Evolutionary conservation across 371 early-diverging fungal species (phyloP).

Genomic region (Choanephora cucurbitarum): DNA sequence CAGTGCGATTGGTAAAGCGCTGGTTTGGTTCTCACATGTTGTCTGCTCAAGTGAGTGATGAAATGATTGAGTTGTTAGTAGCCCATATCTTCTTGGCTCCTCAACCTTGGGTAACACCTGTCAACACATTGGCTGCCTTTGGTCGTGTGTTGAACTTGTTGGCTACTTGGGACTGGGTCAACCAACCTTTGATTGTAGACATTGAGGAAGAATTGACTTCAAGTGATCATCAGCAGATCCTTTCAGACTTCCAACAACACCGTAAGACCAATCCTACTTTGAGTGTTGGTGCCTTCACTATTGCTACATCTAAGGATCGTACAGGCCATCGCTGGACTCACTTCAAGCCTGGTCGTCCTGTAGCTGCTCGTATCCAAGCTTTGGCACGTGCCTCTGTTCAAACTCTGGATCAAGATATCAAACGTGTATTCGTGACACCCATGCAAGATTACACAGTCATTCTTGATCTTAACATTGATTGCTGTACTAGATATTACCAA

Average conservation of each 20-base stretch:
- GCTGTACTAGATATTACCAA: slow-evolving; percentile 66
- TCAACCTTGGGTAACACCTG: slow-evolving; percentile 63
- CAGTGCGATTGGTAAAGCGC: slow-evolving; percentile 82
- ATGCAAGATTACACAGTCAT: slow-evolving; percentile 69
- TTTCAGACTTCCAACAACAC: slow-evolving; percentile 44
- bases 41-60: slow-evolving; percentile 58
- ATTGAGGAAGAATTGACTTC: slow-evolving; percentile 62
- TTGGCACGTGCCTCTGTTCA: slow-evolving; percentile 67
- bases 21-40: slow-evolving; percentile 84
- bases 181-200: slow-evolving; percentile 78
- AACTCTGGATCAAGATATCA: slow-evolving; percentile 27
- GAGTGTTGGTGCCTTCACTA: slow-evolving; percentile 61
- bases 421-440: slow-evolving; percentile 70
- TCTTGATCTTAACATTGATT: slow-evolving; percentile 57
- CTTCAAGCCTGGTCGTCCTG: slow-evolving; percentile 51
- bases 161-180: slow-evolving; percentile 72
- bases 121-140: slow-evolving; percentile 70
- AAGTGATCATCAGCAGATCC: slow-evolving; percentile 47
- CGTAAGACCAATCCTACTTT: slow-evolving; percentile 44
- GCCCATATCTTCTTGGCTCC: slow-evolving; percentile 67
- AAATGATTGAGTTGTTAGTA: slow-evolving; percentile 63
- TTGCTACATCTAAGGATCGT: slow-evolving; percentile 67
- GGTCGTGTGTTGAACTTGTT: slow-evolving; percentile 72
- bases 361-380: slow-evolving; percentile 60
- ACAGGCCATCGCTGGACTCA: slow-evolving; percentile 61